Conservation (phyloP, 768 basidiomycete genomes). For the Lyophyllum shimeji region DNA sequence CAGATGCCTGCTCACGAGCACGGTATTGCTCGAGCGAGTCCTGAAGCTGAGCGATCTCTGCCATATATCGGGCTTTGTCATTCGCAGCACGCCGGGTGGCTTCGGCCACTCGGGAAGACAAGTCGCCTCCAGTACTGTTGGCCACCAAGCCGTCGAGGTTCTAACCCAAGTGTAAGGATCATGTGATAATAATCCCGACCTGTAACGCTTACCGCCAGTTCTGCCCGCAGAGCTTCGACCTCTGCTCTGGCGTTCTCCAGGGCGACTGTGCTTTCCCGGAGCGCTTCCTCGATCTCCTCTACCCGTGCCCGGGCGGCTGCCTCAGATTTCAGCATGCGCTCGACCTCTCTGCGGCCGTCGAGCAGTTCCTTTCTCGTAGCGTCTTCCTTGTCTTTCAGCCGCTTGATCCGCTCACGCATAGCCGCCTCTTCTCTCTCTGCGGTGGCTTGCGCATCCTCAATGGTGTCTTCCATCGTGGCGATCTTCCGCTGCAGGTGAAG, state of each 20-base stretch:
- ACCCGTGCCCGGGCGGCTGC: conserved; percentile 59
- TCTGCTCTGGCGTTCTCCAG: conserved; percentile 90
- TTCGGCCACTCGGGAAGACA: conserved; percentile 46
- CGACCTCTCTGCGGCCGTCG: conserved; percentile 64
- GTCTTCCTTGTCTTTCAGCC: conserved; percentile 74
- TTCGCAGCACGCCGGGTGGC: conserved; percentile 45
- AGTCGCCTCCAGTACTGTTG: conserved; percentile 37
- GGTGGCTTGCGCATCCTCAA: conserved; percentile 72
- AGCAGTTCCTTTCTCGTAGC: conserved; percentile 68
- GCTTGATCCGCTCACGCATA: conserved; percentile 61
- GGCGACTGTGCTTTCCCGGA: conserved; percentile 83
- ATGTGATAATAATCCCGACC: neutral
- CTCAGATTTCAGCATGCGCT: conserved; percentile 63
- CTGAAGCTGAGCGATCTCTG: conserved; percentile 58
- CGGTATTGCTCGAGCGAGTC: conserved; percentile 42
- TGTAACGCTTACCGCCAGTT: conserved; percentile 60
- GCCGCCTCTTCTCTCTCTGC: conserved; percentile 74
- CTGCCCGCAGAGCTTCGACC: conserved; percentile 75
- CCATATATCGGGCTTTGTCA: conserved; percentile 50
- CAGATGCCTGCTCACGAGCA: conserved; percentile 18
- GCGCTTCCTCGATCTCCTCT: conserved; percentile 87
- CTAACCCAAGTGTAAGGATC: conserved; percentile 31
- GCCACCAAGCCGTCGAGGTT: conserved; percentile 63
- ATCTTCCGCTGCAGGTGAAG: conserved; percentile 82
- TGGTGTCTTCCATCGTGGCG: conserved; percentile 72